phyloP scores from a whole-genome alignment of 495 filamentous ascomycete genomes.

The Penicillium waksmanii region DNA sequence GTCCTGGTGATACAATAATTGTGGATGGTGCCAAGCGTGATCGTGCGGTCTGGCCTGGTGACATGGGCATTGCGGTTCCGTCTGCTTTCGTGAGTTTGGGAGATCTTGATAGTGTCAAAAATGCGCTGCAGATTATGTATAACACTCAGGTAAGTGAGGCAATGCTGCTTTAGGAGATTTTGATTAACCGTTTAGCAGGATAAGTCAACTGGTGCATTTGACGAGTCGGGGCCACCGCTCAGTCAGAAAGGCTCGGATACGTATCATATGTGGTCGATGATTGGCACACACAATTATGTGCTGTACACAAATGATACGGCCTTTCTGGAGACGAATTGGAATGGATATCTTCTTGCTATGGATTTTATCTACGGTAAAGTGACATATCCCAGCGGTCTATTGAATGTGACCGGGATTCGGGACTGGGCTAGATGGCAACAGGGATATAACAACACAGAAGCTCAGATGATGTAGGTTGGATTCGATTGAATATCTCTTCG shows the following conservation, averaged over 20 bases:
- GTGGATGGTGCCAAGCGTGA: constrained; percentile 65
- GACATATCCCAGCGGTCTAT: constrained; percentile 49
- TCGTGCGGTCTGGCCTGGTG: constrained; percentile 61
- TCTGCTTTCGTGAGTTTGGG: constrained; percentile 61
- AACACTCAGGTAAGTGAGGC: constrained; percentile 49
- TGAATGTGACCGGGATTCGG: constrained; percentile 57
- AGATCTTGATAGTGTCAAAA: constrained; percentile 63
- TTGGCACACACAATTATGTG: constrained; percentile 65
- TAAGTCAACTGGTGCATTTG: constrained; percentile 47
- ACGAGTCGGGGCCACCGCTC: constrained; percentile 63
- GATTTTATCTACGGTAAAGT: constrained; percentile 57
- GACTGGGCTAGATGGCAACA: constrained; percentile 64
- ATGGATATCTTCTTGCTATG: constrained; percentile 57
- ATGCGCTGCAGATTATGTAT: constrained; percentile 64
- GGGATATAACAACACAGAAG: constrained; percentile 55
- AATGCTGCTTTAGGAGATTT: neutral
- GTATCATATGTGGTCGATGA: constrained; percentile 67
- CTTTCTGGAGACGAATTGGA: constrained; percentile 55
- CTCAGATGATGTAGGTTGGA: constrained; percentile 54
- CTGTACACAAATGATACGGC: constrained; percentile 59
- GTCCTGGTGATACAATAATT: constrained; percentile 55
- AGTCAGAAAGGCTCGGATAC: constrained; percentile 60
- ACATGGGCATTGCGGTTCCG: constrained; percentile 64
- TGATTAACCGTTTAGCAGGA: constrained; percentile 16
- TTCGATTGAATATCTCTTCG: neutral